Evolutionary conservation across 495 filamentous ascomycete species (phyloP).

Genomic region (Penicillium daleae): DNA sequence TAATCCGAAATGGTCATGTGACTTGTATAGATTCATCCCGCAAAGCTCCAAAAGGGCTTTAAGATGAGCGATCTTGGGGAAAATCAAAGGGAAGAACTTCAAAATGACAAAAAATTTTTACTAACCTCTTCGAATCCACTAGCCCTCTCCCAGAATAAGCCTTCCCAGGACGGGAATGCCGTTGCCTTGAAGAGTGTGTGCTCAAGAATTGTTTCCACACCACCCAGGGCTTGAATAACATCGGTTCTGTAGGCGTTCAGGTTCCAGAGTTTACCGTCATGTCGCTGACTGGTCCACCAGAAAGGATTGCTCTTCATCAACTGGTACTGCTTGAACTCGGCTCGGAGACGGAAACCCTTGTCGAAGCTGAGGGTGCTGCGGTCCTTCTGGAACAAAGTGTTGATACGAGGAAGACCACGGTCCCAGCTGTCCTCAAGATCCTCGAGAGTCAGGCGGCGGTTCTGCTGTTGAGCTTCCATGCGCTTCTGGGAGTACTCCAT

Average conservation of each 20-base stretch:
- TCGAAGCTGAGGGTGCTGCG: constrained; percentile 97
- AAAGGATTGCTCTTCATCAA: constrained; percentile 99
- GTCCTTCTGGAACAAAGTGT: constrained; percentile 99
- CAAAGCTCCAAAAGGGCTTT: not conserved
- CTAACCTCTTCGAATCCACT: constrained; percentile 65
- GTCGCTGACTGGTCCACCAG: constrained; percentile 98
- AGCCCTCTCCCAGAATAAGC: constrained; percentile 94
- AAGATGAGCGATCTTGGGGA: not conserved
- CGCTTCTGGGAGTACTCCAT: constrained; percentile 99
- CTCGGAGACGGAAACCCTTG: constrained; percentile 94
- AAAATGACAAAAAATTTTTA: not conserved
- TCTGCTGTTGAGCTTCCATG: constrained; percentile 95
- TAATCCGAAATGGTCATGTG: not conserved
- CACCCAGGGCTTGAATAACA: constrained; percentile 96
- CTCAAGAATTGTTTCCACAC: constrained; percentile 99
- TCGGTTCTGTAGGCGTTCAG: constrained; percentile 97
- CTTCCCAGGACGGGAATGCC: constrained; percentile 98
- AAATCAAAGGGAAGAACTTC: not conserved
- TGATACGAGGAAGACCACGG: constrained; percentile 96
- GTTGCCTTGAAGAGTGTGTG: constrained; percentile 99
- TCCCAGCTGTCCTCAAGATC: constrained; percentile 99
- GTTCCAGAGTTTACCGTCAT: constrained; percentile 99
- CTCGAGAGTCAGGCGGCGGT: constrained; percentile 90
- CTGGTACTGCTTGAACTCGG: constrained; percentile 98
- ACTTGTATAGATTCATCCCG: not conserved